These are phyloP conservation scores for Dothideomycetidae sp. DNA, from an alignment of 2,329 filamentous ascomycete genomes.

Conservation along the genomic window DNA sequence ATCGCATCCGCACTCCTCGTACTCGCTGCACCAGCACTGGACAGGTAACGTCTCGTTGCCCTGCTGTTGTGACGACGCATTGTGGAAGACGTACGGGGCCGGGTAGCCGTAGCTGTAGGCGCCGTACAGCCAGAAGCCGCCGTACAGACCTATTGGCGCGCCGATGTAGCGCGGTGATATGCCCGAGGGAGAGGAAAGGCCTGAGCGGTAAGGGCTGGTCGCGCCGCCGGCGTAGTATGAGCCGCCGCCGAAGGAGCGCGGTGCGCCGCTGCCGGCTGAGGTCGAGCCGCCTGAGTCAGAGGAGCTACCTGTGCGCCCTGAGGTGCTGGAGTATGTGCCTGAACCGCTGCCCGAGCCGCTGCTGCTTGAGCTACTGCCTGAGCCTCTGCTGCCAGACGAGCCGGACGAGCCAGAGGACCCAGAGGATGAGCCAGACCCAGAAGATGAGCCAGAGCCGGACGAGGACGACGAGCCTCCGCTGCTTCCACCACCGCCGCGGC, in stretches of 20 bases:
- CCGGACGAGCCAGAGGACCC: slow-evolving; percentile 3
- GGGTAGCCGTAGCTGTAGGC: slow-evolving; percentile 47
- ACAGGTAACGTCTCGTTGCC: slow-evolving; percentile 47
- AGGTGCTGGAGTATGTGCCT: slow-evolving; percentile 6
- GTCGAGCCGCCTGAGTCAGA: slow-evolving; percentile 31
- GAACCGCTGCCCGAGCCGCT: no score
- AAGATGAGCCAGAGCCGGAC: slow-evolving; percentile 1
- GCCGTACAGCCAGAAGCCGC: slow-evolving; percentile 49
- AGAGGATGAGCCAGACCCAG: background rate
- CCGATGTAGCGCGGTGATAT: slow-evolving; percentile 42
- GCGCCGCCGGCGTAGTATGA: slow-evolving; percentile 56
- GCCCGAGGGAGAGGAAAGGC: slow-evolving; percentile 33
- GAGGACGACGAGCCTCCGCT: background rate
- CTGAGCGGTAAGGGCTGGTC: slow-evolving; percentile 47
- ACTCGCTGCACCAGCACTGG: slow-evolving; percentile 45
- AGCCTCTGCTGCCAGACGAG: no score
- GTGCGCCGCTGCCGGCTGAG: slow-evolving; percentile 42
- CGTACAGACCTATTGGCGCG: slow-evolving; percentile 37
- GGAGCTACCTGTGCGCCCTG: slow-evolving; percentile 13
- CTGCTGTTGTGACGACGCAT: slow-evolving; percentile 30
- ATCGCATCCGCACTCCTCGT: slow-evolving; percentile 51
- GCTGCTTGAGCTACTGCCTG: background rate
- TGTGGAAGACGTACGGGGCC: slow-evolving; percentile 41
- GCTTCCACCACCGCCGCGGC: slow-evolving; percentile 1
- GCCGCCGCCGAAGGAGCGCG: slow-evolving; percentile 45